Percentiles rank a stretch among this genome's conserved stretches.
Conservation (phyloP, 345 rosid species). For the Kandelia obovata region DNA sequence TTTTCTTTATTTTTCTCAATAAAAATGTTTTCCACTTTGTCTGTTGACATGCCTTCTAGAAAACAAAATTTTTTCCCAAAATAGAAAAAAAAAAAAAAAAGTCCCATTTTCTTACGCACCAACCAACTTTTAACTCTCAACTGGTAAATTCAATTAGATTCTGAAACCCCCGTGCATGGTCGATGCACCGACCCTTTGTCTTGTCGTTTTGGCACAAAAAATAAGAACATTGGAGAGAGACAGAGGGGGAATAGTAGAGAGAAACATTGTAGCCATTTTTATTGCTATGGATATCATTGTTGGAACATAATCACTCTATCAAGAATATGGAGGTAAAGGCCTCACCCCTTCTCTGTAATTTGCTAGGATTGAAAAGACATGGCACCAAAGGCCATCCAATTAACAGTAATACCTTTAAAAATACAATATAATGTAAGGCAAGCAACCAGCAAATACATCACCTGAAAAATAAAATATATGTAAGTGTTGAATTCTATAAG, state of each 20-base stretch:
- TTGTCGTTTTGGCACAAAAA: not conserved
- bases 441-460: not conserved
- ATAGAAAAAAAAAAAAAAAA: too few species aligned
- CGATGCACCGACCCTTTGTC: too few species aligned
- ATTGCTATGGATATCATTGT: not conserved
- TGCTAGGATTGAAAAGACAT: not conserved
- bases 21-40: too few species aligned
- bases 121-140: too few species aligned
- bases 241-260: not conserved
- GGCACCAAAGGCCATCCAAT: constrained; percentile 1
- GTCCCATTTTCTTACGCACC: too few species aligned
- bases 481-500: not conserved
- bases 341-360: not conserved
- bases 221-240: not conserved
- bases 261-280: not conserved
- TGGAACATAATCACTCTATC: constrained; percentile 3
- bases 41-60: too few species aligned
- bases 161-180: too few species aligned
- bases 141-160: too few species aligned
- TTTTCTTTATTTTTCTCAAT: too few species aligned
- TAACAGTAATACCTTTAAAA: not conserved
- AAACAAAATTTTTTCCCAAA: too few species aligned
- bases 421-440: not conserved
- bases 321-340: constrained; percentile 13
- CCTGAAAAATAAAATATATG: constrained; percentile 13